A percentile compares a stretch with the other conserved stretches of the same genome.
Conservation (phyloP, 345 rosid species). For the Sisymbrium irio region DNA sequence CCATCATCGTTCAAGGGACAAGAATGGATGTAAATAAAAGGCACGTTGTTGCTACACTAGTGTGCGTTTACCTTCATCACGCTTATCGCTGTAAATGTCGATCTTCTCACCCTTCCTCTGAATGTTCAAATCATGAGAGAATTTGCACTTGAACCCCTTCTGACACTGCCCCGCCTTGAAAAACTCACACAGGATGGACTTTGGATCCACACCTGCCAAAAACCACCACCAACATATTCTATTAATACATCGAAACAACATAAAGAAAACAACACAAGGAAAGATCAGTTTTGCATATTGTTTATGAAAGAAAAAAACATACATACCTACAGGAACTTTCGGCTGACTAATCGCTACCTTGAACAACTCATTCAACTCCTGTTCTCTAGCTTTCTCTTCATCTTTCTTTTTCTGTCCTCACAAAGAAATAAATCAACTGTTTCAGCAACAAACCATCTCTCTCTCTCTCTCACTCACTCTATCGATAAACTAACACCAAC, state of each 20-base stretch:
- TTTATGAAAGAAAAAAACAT: neutral
- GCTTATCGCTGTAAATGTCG: slow-evolving; percentile 82
- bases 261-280: neutral
- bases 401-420: slow-evolving; percentile 89
- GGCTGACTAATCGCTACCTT: slow-evolving; percentile 96
- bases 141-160: slow-evolving; percentile 92
- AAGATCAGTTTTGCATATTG: neutral
- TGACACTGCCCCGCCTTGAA: slow-evolving; percentile 88
- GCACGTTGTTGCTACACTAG: neutral
- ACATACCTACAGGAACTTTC: slow-evolving; percentile 76
- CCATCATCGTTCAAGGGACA: neutral
- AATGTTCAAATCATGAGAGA: slow-evolving; percentile 91
- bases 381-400: slow-evolving; percentile 93
- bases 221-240: neutral
- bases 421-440: neutral
- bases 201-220: slow-evolving; percentile 86
- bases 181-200: slow-evolving; percentile 87
- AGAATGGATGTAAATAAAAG: neutral
- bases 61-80: slow-evolving; percentile 58
- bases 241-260: neutral
- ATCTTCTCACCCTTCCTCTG: slow-evolving; percentile 98
- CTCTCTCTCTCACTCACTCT: neutral
- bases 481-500: slow-evolving; percentile 3
- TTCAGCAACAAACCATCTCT: neutral
- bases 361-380: slow-evolving; percentile 87